Evolutionary conservation across 305 asterid genomes (phyloP), one percentile per base, ranked within the genome.

Genomic region (Fraxinus paxiana): DNA sequence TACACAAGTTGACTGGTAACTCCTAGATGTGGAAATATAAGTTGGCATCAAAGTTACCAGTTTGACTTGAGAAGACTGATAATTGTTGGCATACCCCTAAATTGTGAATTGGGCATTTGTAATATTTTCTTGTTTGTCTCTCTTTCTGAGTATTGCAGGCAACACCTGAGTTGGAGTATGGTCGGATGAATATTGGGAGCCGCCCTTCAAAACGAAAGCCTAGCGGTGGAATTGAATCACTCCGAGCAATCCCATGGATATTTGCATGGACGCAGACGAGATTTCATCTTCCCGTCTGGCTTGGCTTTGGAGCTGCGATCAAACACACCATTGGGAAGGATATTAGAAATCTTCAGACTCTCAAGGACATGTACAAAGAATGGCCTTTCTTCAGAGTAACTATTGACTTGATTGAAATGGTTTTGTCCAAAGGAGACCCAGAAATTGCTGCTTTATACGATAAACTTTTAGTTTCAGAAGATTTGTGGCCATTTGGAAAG

Each of bases 241-340:
- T 94, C 22, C 85, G 98, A 78, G 98, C 97, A 48, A 94, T 94
- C 86, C 98, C 98, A 18, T 94, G 97, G 98, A 94, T 94, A 86
- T 94, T 94, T 78, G 98, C 98, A 28, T 94, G 98, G 98, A 94
- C 98, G 1, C 98, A 94, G 80, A 94, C 98, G 4, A 91, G 98
- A 75, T 94, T 94, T 73, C 98, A 94, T 86, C 97, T 94, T 35
- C 98, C 98, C 0, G 98, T 94, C 31, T 94, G 98, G 98, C 98
- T 94, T 67, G 98, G 98, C 20, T 93, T 94, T 79, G 98, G 97
- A 31, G 90, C 91, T 35, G 97, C 98, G 7, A 81, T 94, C 87
- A 88, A 88, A 78, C 92, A 89, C 9, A 80, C 82, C 18, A 87
- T 92, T 2, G 87, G 84, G 22, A 93, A 89, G 87, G 96, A 92